Base-by-base conservation (phyloP, 1,284 basidiomycete species). In the Moesziomyces sp. region DNA sequence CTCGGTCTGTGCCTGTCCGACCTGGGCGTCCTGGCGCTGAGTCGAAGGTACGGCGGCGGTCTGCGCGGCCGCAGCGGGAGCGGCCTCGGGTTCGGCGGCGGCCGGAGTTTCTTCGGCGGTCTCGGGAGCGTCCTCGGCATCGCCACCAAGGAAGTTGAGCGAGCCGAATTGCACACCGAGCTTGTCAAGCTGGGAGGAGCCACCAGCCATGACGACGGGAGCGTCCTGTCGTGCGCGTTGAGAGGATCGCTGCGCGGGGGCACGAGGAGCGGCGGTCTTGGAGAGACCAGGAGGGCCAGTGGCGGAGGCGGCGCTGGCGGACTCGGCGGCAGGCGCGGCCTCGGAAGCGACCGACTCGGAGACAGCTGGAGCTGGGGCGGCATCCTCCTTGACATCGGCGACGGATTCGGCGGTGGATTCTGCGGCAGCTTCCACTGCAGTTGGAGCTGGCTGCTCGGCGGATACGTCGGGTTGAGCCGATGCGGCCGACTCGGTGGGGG, bases 151-250 rank as follows among this genome's bases (percentile, higher is more conserved):
- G 72, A 83, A 81, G 74, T 78, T 82, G 54, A 83, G 75, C 19
- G 67, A 77, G 61, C 82, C 82, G 46, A 84, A 84, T 54, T 81
- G 75, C 28, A 83, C 73, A 50, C 81, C 82, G 16, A 84, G 76
- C 49, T 71, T 81, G 76, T 84, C 82, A 43, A 83, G 71, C 53
- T 75, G 65, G 5, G 79, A 72, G 24, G 66, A 64, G 28, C 75
- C 77, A 28, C 80, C 80, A n/a, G 80, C 75, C 77, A 84, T 78
- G 33, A 82, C 80, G 28, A 84, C 81, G 9, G 82, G 69, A 19
- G 74, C 76, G 23, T 83, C 81, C 58, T 83, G 82, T 47, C 70
- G 73, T 24, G 80, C 69, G n/a, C 82, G 75, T 62, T 80, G 77
- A 23, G 64, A 59, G 44, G 65, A 68, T 43, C 79, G 72, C 59